A percentile compares a stretch with the other conserved stretches of the same genome.
These are phyloP conservation scores for Penicillium steckii DNA, from an alignment of 495 filamentous ascomycete genomes.

Conservation along the genomic window DNA sequence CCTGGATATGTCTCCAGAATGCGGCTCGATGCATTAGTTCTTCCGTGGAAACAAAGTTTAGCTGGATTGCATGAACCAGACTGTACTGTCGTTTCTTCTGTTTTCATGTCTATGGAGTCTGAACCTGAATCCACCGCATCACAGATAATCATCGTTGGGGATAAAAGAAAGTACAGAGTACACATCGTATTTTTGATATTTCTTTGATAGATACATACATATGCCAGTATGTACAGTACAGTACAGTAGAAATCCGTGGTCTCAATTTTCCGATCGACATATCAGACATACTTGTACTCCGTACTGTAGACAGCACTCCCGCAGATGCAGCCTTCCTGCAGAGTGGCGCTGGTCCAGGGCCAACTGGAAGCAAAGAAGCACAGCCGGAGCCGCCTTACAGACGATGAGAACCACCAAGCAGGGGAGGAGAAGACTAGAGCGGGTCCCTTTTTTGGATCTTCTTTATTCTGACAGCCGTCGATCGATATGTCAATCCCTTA, in stretches of 20 bases:
- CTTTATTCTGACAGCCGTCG: constrained; percentile 13
- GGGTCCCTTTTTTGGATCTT: not conserved
- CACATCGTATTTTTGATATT: too few relatives aligned
- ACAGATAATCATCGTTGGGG: not conserved
- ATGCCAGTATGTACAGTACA: too few relatives aligned
- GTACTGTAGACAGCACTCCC: not conserved
- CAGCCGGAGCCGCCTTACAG: constrained; percentile 5
- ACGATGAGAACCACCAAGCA: not conserved
- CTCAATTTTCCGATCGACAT: not conserved
- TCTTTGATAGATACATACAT: too few relatives aligned
- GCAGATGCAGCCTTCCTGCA: not conserved
- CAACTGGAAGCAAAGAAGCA: not conserved
- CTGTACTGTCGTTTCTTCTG: constrained; percentile 5
- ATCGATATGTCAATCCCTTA: constrained; percentile 18
- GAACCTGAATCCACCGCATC: not conserved
- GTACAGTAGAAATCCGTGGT: not conserved
- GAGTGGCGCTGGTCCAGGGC: not conserved
- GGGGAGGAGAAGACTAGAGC: not conserved
- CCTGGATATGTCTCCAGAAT: constrained; percentile 27
- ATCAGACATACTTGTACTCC: not conserved
- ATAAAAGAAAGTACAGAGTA: not conserved
- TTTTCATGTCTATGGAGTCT: not conserved
- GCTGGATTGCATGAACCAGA: constrained; percentile 32
- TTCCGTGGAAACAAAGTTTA: constrained; percentile 21
- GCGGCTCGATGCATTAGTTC: constrained; percentile 38